Percentiles rank a stretch among this genome's conserved stretches.
These are phyloP conservation scores for Ophiocordyceps camponoti-leonardi DNA, from an alignment of 2,329 filamentous ascomycete species.

Conservation along the genomic window DNA sequence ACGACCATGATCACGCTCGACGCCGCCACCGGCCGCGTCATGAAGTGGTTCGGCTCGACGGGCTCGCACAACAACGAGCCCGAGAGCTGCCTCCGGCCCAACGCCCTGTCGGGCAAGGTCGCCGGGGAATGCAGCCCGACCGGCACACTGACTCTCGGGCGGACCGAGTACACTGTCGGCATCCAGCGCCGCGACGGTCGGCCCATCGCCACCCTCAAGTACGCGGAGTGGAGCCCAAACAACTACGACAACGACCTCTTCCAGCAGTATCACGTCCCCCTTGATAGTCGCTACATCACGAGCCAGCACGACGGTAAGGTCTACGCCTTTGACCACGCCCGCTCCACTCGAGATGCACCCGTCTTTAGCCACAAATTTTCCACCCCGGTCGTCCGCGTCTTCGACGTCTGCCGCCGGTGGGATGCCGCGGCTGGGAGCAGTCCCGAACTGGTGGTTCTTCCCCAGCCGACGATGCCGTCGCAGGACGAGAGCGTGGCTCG, in stretches of 20 bases:
- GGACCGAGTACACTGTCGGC: conserved; percentile 76
- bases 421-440: conserved; percentile 45
- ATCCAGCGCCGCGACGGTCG: conserved; percentile 63
- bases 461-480: conserved; percentile 58
- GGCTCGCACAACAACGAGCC: conserved; percentile 51
- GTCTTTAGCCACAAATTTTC: conserved; percentile 53
- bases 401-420: conserved; percentile 66
- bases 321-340: conserved; percentile 58
- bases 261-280: conserved; percentile 60
- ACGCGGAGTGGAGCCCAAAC: conserved; percentile 90
- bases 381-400: conserved; percentile 71
- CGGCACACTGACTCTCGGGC: conserved; percentile 67
- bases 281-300: conserved; percentile 81
- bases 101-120: conserved; percentile 46
- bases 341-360: conserved; percentile 29
- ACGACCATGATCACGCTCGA: conserved; percentile 81
- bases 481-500: conserved; percentile 30
- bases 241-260: conserved; percentile 78
- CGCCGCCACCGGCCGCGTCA: conserved; percentile 63
- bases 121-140: conserved; percentile 62
- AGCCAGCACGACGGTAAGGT: conserved; percentile 72
- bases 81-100: conserved; percentile 58
- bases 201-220: conserved; percentile 75
- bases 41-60: conserved; percentile 68
- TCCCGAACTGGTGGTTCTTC: conserved; percentile 65